These are phyloP conservation scores for Zostera marina DNA, from an alignment of 116 monocot genomes.

Conservation along the genomic window DNA sequence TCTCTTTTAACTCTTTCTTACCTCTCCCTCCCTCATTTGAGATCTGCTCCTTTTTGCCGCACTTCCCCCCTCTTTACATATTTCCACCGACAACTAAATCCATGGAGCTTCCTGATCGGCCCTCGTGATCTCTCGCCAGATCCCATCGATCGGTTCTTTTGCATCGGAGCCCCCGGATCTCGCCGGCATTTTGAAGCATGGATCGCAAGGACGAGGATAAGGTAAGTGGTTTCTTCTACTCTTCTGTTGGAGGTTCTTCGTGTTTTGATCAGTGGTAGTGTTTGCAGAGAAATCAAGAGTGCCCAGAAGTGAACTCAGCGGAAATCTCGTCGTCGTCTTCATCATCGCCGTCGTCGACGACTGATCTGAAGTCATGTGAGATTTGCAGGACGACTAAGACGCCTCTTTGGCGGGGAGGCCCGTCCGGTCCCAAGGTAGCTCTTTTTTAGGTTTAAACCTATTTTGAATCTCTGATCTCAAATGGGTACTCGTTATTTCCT, in stretches of 20 bases:
- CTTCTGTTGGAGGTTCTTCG: background rate
- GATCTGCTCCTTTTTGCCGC: background rate
- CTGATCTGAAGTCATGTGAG: constrained; percentile 24
- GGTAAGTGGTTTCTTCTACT: background rate
- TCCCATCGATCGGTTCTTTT: constrained; percentile 1
- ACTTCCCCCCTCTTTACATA: background rate
- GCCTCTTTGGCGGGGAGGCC: constrained; percentile 65
- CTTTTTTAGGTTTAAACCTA: background rate
- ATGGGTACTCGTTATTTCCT: background rate
- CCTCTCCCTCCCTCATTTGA: background rate
- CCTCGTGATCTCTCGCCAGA: background rate
- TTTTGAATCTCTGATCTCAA: constrained; percentile 1
- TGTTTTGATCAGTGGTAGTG: background rate
- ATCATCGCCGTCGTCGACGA: background rate
- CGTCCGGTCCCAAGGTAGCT: constrained; percentile 55
- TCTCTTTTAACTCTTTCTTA: background rate
- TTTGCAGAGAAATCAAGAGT: background rate
- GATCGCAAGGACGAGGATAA: background rate
- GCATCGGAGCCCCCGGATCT: background rate
- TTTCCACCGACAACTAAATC: background rate
- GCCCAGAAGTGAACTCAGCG: constrained; percentile 1
- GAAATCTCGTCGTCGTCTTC: background rate
- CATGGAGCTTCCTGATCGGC: too few relatives aligned
- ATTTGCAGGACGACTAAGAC: constrained; percentile 49
- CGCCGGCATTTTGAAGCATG: background rate